These are phyloP conservation scores for Saccharomyces pastorianus DNA, from an alignment of 1,139 yeast species.

Conservation along the genomic window DNA sequence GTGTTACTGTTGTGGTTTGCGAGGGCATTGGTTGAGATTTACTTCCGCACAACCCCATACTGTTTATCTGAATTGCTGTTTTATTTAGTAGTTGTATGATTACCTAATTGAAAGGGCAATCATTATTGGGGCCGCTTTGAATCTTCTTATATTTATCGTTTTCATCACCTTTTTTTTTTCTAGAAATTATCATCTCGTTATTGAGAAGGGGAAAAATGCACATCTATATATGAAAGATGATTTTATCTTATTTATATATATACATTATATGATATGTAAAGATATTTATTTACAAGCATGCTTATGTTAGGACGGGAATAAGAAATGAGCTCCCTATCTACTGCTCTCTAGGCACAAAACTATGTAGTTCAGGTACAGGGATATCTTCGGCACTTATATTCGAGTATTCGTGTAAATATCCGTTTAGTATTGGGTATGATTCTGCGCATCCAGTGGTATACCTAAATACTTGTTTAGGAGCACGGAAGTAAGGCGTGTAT, in stretches of 20 bases:
- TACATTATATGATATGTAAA: background rate
- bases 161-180: background rate
- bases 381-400: constrained; percentile 30
- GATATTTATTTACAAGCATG: background rate
- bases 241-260: background rate
- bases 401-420: background rate
- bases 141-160: background rate
- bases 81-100: background rate
- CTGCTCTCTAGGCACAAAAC: constrained; percentile 2
- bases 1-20: background rate
- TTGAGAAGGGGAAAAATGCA: background rate
- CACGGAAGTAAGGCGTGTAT: constrained; percentile 40
- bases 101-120: no score
- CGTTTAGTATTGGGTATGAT: constrained; percentile 23
- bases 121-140: background rate
- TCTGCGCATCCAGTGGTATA: constrained; percentile 33
- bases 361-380: constrained; percentile 31
- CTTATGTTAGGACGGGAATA: background rate
- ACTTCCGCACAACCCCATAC: constrained; percentile 26
- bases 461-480: constrained; percentile 34
- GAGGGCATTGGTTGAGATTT: constrained; percentile 9
- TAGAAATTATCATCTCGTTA: no score
- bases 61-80: constrained; percentile 6
- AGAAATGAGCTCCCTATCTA: background rate
- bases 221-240: background rate